Base-by-base conservation (phyloP, 306 rosid genomes). In the Mucuna pruriens region DNA sequence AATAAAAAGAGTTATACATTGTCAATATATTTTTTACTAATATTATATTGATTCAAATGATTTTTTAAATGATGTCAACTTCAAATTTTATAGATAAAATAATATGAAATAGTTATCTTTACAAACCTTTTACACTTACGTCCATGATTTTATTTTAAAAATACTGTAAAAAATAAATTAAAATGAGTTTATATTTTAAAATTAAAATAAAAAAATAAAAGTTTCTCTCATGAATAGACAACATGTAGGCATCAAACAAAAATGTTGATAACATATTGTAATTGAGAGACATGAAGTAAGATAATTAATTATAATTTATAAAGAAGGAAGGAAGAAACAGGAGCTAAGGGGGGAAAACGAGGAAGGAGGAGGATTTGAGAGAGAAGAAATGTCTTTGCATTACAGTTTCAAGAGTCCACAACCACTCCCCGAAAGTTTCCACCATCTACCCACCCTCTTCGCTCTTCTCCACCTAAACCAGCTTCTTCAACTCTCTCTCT, bases 261-360 rank as follows among this genome's bases (percentile, higher is more conserved):
- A 15, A 16, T 16, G 6, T 15, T 20, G 3, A 48, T n/a, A 9
- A 16, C 20, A 48, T 48, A 48, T 48, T 46, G 19, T 4, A 1
- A 51, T n/a, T 17, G 60, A 49, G 7, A 40, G 2, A 48, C 9
- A 48, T 48, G 54, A 49, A 49, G 22, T 49, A 49, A 49, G 23
- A 16, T 16, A 49, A 3, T 3, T 46, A 46, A 46, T 63, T 31
- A 38, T 15, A 66, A n/a, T n/a, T n/a, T n/a, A n/a, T n/a, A n/a
- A n/a, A n/a, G n/a, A n/a, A 23, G 25, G 76, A 46, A 44, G n/a
- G 15, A 66, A 13, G 71, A 71, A 60, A 80, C 72, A 71, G 19
- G 20, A 26, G 62, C 13, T 5, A 12, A 6, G 7, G 16, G 1
- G 0, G 3, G n/a, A n/a, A n/a, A n/a, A n/a, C n/a, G n/a, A n/a